phyloP scores from a whole-genome alignment of 306 rosid species.

The Senna tora region DNA sequence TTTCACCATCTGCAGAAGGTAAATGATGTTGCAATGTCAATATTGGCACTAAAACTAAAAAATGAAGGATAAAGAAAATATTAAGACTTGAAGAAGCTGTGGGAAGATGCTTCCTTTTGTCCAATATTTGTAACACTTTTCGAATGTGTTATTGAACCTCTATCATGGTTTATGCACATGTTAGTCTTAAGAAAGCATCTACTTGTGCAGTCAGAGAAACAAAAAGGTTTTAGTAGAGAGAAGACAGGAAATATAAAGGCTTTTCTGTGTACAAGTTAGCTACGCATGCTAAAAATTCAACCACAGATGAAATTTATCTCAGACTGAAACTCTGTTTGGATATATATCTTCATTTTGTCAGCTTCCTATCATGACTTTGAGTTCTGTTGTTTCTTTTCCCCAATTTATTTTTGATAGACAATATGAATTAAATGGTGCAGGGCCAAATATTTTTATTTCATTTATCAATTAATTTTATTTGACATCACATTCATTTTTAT shows the following conservation, averaged over 20 bases:
- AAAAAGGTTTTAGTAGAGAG: background rate
- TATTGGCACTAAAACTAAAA: background rate
- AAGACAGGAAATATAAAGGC: background rate
- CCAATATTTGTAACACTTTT: background rate
- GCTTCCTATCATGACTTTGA: background rate
- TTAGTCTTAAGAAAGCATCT: slow-evolving; percentile 12
- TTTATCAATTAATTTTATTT: background rate
- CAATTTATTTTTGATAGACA: background rate
- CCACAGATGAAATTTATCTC: no score
- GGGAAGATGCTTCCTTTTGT: slow-evolving; percentile 2
- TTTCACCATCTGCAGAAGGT: slow-evolving; percentile 17
- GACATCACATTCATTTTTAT: background rate
- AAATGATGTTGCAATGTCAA: slow-evolving; percentile 7
- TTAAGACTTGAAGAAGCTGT: slow-evolving; percentile 10
- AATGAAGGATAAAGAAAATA: no score
- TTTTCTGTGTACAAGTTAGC: slow-evolving; percentile 1
- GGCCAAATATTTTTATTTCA: background rate
- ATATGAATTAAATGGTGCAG: slow-evolving; percentile 3
- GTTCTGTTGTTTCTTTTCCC: background rate
- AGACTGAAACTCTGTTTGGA: no score
- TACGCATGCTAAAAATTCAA: background rate
- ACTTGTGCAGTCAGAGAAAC: background rate
- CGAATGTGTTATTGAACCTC: slow-evolving; percentile 1
- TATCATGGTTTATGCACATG: slow-evolving; percentile 12
- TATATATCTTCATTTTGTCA: no score